A percentile compares a stretch with the other conserved stretches of the same genome.
Evolutionary conservation across 1,139 yeast genomes (phyloP).

Genomic region (Magnusiomyces ingens): DNA sequence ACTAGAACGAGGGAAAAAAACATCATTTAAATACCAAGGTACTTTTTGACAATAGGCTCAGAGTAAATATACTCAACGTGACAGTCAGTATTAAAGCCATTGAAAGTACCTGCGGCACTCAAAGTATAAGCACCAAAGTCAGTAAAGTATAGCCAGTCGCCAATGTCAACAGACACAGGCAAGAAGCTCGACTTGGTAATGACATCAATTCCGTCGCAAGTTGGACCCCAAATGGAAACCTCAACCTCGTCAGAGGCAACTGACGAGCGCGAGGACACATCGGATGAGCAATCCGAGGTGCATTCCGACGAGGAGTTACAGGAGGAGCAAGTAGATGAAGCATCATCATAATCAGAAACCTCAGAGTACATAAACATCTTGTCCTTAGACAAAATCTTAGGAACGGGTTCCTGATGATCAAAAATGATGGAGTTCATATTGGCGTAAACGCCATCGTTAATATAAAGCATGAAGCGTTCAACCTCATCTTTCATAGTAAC

Average conservation of each 20-base stretch:
- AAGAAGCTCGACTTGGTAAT: slow-evolving; percentile 50
- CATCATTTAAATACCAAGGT: slow-evolving; percentile 8
- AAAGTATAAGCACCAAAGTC: slow-evolving; percentile 90
- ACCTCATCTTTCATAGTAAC: slow-evolving; percentile 30
- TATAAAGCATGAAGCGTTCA: slow-evolving; percentile 48
- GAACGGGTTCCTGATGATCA: slow-evolving; percentile 80
- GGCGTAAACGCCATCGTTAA: slow-evolving; percentile 95
- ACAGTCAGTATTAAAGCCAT: slow-evolving; percentile 68
- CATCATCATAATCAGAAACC: slow-evolving; percentile 9
- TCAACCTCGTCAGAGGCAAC: slow-evolving; percentile 19
- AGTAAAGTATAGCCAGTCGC: slow-evolving; percentile 89
- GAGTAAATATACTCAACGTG: slow-evolving; percentile 57
- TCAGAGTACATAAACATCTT: slow-evolving; percentile 42
- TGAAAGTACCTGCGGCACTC: slow-evolving; percentile 79
- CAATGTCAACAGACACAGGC: slow-evolving; percentile 59
- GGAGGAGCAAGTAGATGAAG: slow-evolving; percentile 17
- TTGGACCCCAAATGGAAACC: slow-evolving; percentile 92
- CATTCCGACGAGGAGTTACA: slow-evolving; percentile 4
- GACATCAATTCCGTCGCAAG: slow-evolving; percentile 95
- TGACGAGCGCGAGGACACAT: slow-evolving; percentile 5
- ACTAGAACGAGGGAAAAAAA: no score
- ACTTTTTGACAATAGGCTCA: slow-evolving; percentile 24
- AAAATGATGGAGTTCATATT: slow-evolving; percentile 88
- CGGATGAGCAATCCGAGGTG: no score
- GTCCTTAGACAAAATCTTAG: slow-evolving; percentile 55